phyloP scores from a whole-genome alignment of 129 eudicot genomes.

The Helianthus tuberosus region DNA sequence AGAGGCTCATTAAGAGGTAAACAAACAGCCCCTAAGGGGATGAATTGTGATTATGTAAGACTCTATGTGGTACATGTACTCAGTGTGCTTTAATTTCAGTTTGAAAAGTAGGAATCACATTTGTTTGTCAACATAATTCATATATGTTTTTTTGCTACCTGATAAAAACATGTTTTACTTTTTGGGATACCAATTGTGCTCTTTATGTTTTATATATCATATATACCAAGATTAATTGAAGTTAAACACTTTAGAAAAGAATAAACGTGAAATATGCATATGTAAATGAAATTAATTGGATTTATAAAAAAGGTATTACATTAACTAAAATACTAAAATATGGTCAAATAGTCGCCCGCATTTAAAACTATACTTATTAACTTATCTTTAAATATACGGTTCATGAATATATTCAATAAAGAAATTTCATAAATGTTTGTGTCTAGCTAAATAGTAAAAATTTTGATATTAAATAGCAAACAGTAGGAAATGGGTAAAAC shows the following conservation, averaged over 20 bases:
- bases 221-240: not conserved
- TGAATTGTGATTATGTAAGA: not conserved
- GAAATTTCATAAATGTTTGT: constrained; percentile 1
- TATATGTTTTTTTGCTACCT: not conserved
- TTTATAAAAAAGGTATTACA: constrained; percentile 2
- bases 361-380: not conserved
- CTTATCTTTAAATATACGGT: not conserved
- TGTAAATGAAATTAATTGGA: not conserved
- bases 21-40: not conserved
- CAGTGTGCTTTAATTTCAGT: not conserved
- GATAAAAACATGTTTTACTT: not conserved
- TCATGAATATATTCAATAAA: not conserved
- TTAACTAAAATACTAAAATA: not conserved
- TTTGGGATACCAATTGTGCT: not conserved
- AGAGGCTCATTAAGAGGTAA: too few relatives aligned
- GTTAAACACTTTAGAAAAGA: not conserved
- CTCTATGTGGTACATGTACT: not conserved
- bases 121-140: not conserved
- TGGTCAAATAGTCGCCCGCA: not conserved
- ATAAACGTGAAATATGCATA: not conserved
- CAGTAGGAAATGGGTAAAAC: not conserved
- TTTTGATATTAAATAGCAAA: not conserved
- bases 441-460: not conserved
- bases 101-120: not conserved
- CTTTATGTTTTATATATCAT: not conserved